Percentiles rank a stretch among this genome's conserved stretches.
Evolutionary conservation across 257 asterid species (phyloP).

Genomic region (Coffea canephora): DNA sequence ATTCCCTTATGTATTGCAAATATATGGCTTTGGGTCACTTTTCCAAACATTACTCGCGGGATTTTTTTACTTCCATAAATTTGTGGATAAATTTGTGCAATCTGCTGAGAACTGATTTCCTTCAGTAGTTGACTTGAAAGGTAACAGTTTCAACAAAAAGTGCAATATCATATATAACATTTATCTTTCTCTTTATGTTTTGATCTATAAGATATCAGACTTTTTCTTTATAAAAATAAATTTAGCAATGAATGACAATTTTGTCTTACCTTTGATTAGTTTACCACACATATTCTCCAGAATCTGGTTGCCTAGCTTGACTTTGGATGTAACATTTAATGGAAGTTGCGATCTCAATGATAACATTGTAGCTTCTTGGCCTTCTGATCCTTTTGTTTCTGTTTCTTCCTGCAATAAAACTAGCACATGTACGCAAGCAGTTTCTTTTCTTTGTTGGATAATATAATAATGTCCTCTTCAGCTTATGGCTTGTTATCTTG

Average conservation of each 20-base stretch:
- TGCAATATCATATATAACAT: too few species aligned
- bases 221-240: too few species aligned
- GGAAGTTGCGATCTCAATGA: slow-evolving; percentile 30
- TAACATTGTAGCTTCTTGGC: slow-evolving; percentile 32
- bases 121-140: too few species aligned
- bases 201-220: too few species aligned
- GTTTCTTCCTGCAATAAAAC: slow-evolving; percentile 29
- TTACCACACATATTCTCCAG: slow-evolving; percentile 4
- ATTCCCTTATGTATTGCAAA: too few species aligned
- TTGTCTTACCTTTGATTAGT: background rate
- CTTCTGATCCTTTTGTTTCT: slow-evolving; percentile 8
- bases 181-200: too few species aligned
- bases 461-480: background rate
- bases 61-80: too few species aligned
- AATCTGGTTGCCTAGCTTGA: slow-evolving; percentile 32
- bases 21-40: too few species aligned
- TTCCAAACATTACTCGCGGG: too few species aligned
- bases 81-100: too few species aligned
- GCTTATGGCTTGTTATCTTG: background rate
- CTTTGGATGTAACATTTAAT: slow-evolving; percentile 25
- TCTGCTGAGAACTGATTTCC: too few species aligned
- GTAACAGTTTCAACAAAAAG: too few species aligned
- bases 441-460: background rate
- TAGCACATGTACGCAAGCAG: slow-evolving; percentile 5
- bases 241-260: background rate